These are phyloP conservation scores for Pontederia paniculata DNA, from an alignment of 176 grass and related monocot genomes.

Conservation along the genomic window DNA sequence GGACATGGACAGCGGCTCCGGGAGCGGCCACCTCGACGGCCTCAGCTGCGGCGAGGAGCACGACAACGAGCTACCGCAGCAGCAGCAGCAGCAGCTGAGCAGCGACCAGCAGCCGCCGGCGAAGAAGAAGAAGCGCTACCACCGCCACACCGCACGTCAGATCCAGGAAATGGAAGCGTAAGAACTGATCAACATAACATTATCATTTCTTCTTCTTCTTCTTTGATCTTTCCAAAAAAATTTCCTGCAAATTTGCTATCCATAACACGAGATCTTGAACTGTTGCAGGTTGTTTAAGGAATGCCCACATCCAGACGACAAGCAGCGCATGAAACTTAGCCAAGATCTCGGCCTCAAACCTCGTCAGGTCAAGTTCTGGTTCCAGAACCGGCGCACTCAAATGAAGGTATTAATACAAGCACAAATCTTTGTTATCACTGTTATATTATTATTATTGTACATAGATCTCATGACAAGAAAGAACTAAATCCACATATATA, in stretches of 20 bases:
- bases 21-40: constrained; percentile 65
- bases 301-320: constrained; percentile 95
- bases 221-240: background rate
- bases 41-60: constrained; percentile 76
- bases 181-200: background rate
- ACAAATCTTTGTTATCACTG: too few relatives aligned
- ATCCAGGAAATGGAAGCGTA: constrained; percentile 99
- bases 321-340: constrained; percentile 94
- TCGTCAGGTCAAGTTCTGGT: constrained; percentile 99
- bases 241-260: background rate
- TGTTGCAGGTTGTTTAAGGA: constrained; percentile 87
- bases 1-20: constrained; percentile 73
- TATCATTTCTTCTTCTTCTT: background rate
- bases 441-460: too few relatives aligned
- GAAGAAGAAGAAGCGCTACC: constrained; percentile 93
- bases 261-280: background rate
- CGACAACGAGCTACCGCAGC: constrained; percentile 22
- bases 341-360: constrained; percentile 85
- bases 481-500: too few relatives aligned
- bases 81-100: constrained; percentile 35
- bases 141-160: constrained; percentile 95
- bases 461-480: too few relatives aligned
- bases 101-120: constrained; percentile 15
- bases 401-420: constrained; percentile 59
- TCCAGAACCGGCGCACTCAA: constrained; percentile 96